A percentile compares a stretch with the other conserved stretches of the same genome.
Conservation (phyloP, 2,329 filamentous ascomycete genomes). For the Phialophora verrucosa region DNA sequence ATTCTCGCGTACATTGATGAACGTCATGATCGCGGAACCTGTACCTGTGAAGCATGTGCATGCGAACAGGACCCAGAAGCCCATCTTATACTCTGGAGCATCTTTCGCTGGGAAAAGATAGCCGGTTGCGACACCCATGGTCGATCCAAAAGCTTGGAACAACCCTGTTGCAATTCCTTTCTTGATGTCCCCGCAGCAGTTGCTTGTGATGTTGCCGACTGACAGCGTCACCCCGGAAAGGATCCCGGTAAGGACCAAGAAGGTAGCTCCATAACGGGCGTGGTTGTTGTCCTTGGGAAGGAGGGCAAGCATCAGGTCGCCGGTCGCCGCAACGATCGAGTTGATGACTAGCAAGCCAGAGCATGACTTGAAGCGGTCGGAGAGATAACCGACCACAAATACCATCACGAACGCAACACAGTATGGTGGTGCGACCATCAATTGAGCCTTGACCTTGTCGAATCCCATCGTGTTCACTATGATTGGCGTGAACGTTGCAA, state of each 20-base stretch:
- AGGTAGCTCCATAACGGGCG: conserved; percentile 25
- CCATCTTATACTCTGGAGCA: conserved; percentile 23
- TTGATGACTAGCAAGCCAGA: conserved; percentile 29
- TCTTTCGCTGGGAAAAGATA: conserved; percentile 25
- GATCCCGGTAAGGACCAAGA: conserved; percentile 26
- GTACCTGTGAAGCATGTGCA: conserved; percentile 23
- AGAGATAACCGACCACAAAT: conserved; percentile 28
- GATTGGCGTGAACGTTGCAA: conserved; percentile 28
- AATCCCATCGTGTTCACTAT: conserved; percentile 48
- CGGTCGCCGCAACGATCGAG: conserved; percentile 22
- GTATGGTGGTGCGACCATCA: conserved; percentile 29
- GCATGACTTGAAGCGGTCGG: conserved; percentile 25
- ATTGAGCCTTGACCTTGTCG: conserved; percentile 53
- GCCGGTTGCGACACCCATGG: conserved; percentile 26
- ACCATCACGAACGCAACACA: conserved; percentile 29
- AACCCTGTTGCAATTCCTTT: conserved; percentile 24
- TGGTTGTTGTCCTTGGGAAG: conserved; percentile 20
- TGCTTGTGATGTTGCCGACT: conserved; percentile 27
- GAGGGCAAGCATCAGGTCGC: conserved; percentile 25
- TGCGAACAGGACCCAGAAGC: conserved; percentile 28
- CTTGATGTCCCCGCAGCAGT: conserved; percentile 30
- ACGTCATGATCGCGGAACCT: conserved; percentile 23
- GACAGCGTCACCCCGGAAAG: conserved; percentile 27
- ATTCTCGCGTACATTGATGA: conserved; percentile 27
- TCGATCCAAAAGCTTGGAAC: conserved; percentile 28